Percentiles rank a stretch among this genome's conserved stretches.
These are phyloP conservation scores for Fraxinus ornus DNA, from an alignment of 305 asterid species.

Conservation along the genomic window DNA sequence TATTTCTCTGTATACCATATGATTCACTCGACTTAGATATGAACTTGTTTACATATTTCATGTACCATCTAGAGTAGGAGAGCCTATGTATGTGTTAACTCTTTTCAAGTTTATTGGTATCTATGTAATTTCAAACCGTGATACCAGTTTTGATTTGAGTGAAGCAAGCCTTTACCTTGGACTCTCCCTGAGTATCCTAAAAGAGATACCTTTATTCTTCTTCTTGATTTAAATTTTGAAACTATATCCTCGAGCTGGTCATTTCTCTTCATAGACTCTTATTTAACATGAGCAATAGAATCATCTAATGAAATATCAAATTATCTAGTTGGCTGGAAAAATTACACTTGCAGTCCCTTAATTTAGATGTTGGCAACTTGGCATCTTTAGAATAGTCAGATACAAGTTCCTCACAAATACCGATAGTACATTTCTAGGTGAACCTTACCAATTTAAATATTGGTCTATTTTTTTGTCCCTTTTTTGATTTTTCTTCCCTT, in stretches of 20 bases:
- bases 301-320: neutral
- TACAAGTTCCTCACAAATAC: neutral
- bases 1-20: neutral
- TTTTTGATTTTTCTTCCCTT: neutral
- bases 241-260: neutral
- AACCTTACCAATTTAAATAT: neutral
- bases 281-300: neutral
- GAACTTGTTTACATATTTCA: neutral
- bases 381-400: neutral
- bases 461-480: neutral
- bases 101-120: neutral
- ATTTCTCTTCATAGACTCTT: neutral
- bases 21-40: neutral
- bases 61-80: neutral
- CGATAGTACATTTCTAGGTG: neutral
- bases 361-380: neutral
- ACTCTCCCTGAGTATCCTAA: neutral
- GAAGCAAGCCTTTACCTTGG: neutral
- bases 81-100: neutral
- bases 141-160: neutral
- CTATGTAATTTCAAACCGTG: neutral
- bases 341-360: neutral
- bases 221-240: neutral
- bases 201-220: neutral
- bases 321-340: neutral